Evolutionary conservation across 176 grass and related monocot genomes (phyloP).

Genomic region (Musa beccarii): DNA sequence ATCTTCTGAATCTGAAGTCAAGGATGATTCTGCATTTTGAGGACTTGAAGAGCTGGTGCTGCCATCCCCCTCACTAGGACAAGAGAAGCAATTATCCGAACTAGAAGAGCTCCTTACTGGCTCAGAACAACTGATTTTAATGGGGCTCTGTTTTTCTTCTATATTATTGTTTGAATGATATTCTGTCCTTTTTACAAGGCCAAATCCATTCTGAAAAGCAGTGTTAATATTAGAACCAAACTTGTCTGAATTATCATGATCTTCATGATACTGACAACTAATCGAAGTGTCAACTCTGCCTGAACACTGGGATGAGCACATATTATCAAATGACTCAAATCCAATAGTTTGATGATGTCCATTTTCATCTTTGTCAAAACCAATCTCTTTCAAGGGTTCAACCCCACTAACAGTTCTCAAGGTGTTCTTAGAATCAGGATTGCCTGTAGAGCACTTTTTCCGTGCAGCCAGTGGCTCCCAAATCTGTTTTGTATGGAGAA

Average conservation of each 20-base stretch:
- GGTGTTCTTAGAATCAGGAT: slow-evolving; percentile 22
- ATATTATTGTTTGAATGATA: slow-evolving; percentile 24
- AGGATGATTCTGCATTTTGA: slow-evolving; percentile 63
- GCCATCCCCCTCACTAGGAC: slow-evolving; percentile 67
- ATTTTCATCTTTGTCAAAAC: slow-evolving; percentile 17
- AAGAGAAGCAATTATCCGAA: slow-evolving; percentile 68
- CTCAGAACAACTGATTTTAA: slow-evolving; percentile 15
- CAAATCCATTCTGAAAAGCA: slow-evolving; percentile 25
- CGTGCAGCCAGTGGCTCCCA: slow-evolving; percentile 78
- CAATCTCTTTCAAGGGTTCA: not conserved
- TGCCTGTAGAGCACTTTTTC: slow-evolving; percentile 40
- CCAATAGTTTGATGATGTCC: not conserved
- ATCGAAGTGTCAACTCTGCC: slow-evolving; percentile 25
- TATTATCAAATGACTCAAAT: slow-evolving; percentile 21
- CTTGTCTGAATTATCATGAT: not conserved
- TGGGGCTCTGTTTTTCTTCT: slow-evolving; percentile 27
- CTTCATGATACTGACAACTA: slow-evolving; percentile 18
- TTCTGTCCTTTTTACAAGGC: slow-evolving; percentile 17
- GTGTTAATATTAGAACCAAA: slow-evolving; percentile 3
- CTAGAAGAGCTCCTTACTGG: slow-evolving; percentile 28
- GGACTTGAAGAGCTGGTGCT: slow-evolving; percentile 54
- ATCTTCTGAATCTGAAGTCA: slow-evolving; percentile 80
- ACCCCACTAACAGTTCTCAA: not conserved
- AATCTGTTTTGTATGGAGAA: slow-evolving; percentile 57
- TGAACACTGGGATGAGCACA: slow-evolving; percentile 2